A percentile compares a stretch with the other conserved stretches of the same genome.
phyloP scores from a whole-genome alignment of 441 rosid species.

The Adansonia grandidieri region DNA sequence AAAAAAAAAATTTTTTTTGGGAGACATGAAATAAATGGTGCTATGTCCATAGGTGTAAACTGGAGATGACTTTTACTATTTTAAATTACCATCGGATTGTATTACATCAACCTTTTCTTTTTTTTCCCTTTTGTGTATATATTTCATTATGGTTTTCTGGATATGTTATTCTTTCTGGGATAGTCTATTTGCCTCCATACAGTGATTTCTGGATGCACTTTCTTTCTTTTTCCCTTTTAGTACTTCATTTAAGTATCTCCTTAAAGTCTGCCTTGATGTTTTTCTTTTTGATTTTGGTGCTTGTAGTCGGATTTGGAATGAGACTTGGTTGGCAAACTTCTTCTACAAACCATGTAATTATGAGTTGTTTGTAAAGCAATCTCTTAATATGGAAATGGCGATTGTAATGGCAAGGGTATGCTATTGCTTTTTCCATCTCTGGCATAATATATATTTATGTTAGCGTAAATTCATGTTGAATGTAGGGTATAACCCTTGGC shows the following conservation, averaged over 20 bases:
- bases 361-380: conserved; percentile 90
- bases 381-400: conserved; percentile 94
- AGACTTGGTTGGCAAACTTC: conserved; percentile 84
- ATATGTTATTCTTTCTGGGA: not conserved
- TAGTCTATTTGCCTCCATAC: not conserved
- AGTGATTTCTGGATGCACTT: not conserved
- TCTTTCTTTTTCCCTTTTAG: not conserved
- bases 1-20: not conserved
- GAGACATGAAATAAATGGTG: conserved; percentile 10
- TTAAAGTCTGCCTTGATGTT: conserved; percentile 19
- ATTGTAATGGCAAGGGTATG: conserved; percentile 88
- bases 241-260: not conserved
- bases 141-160: not conserved
- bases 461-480: conserved; percentile 13
- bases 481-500: conserved; percentile 4
- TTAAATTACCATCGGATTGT: not conserved
- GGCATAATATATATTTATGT: not conserved
- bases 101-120: not conserved
- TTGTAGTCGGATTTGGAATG: conserved; percentile 87
- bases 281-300: not conserved
- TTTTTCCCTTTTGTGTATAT: not conserved
- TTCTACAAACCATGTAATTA: conserved; percentile 90
- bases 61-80: not conserved
- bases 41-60: not conserved
- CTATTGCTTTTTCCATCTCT: conserved; percentile 26